Evolutionary conservation across 768 basidiomycete genomes (phyloP), one percentile per base, ranked within the genome.

Genomic region (Russula earlei): DNA sequence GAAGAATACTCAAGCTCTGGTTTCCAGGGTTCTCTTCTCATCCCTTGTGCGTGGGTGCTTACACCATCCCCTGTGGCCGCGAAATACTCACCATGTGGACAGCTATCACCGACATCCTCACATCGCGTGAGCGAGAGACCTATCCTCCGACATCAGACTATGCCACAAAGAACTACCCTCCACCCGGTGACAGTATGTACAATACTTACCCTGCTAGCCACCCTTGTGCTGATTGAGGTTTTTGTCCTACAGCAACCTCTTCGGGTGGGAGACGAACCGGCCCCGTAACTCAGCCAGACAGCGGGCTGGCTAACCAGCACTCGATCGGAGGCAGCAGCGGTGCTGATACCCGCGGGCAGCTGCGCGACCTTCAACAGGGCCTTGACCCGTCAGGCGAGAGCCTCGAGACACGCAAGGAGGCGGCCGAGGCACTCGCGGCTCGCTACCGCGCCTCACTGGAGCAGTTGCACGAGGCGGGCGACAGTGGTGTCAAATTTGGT

Each of bases 1-100:
- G 54, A 60, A 54, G 61, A 62, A 60, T 62, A 62, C 54, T 58
- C 58, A 36, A 62, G 47, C 36, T 60, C 54, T n/a, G 58, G 61
- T 29, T 60, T 53, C 51, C 41, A 56, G 10, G 61, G 61, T 51
- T 55, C 61, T 34, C 51, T 60, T 31, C 51, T 53, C 34, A 50
- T 53, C n/a, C 43, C 55, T 4, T 53, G 61, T 62, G 14, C 22
- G 60, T 60, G 20, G 9, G 12, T n/a, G 3, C 9, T 31, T 9
- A 5, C 15, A 19, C 14, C 19, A n/a, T 7, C 8, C 5, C n/a
- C 11, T 19, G n/a, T 14, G 19, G 25, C 27, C 4, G 12, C n/a
- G 25, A 33, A 33, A 7, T n/a, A 29, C 45, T 20, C 14, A 47
- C 12, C 34, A 11, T 49, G 4, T 7, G 17, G n/a, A 8, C 15